A percentile compares a stretch with the other conserved stretches of the same genome.
These are phyloP conservation scores for Lentinula novae-zelandiae DNA, from an alignment of 1,284 basidiomycete genomes.

Conservation along the genomic window DNA sequence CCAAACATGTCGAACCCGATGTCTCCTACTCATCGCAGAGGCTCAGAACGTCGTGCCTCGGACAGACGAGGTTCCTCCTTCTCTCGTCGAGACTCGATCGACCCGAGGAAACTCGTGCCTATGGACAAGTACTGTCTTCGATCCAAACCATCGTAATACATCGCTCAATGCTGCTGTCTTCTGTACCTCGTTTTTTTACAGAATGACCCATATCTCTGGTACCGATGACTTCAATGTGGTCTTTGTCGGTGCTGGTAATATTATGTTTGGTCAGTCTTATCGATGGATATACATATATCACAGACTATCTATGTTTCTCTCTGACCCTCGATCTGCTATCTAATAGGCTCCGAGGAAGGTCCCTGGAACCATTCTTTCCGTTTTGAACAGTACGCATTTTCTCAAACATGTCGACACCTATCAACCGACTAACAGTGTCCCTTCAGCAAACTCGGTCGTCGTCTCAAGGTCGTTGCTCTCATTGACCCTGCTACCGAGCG, in stretches of 20 bases:
- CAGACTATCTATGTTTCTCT: background rate
- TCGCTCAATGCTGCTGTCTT: slow-evolving; percentile 4
- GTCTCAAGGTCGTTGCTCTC: slow-evolving; percentile 93
- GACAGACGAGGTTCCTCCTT: slow-evolving; percentile 42
- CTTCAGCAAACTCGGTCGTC: slow-evolving; percentile 88
- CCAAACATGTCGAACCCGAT: slow-evolving; percentile 2
- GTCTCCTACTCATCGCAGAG: slow-evolving; percentile 8
- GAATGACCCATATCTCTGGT: slow-evolving; percentile 53
- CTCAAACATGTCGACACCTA: background rate
- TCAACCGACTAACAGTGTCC: slow-evolving; percentile 14
- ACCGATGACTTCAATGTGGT: slow-evolving; percentile 82
- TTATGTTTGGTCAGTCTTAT: slow-evolving; percentile 77
- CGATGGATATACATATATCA: slow-evolving; percentile 2
- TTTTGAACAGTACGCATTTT: slow-evolving; percentile 72
- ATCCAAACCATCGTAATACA: background rate
- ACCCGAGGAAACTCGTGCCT: slow-evolving; percentile 67
- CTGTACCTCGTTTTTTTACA: slow-evolving; percentile 22
- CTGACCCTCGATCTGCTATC: slow-evolving; percentile 8
- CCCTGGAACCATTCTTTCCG: slow-evolving; percentile 96
- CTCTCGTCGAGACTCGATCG: slow-evolving; percentile 68
- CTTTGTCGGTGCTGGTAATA: slow-evolving; percentile 91
- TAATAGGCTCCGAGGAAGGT: slow-evolving; percentile 74
- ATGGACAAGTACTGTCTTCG: slow-evolving; percentile 65
- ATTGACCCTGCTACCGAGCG: slow-evolving; percentile 90
- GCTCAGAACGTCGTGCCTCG: slow-evolving; percentile 21